Evolutionary conservation across 306 rosid species (phyloP).

Genomic region (Clitoria ternatea): DNA sequence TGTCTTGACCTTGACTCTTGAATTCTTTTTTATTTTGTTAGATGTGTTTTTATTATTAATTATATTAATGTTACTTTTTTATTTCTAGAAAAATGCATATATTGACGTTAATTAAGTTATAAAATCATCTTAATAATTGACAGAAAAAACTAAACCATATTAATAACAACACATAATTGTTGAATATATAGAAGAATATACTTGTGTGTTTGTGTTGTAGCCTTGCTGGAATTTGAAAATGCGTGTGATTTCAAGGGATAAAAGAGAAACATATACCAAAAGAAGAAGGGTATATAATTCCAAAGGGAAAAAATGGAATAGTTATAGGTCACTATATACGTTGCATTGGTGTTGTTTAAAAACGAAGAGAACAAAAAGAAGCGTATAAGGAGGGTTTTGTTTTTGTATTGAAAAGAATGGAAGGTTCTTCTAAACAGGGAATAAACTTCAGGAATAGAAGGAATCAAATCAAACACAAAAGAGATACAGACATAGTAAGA

Average conservation of each 20-base stretch:
- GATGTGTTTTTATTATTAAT: neutral
- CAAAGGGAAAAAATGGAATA: constrained; percentile 33
- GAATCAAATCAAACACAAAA: constrained; percentile 7
- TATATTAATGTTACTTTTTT: neutral
- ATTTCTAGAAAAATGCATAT: too few relatives aligned
- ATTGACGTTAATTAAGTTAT: too few relatives aligned
- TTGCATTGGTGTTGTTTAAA: neutral
- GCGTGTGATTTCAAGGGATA: constrained; percentile 33
- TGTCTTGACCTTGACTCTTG: neutral
- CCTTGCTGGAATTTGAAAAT: constrained; percentile 20
- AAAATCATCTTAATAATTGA: too few relatives aligned
- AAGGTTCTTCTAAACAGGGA: constrained; percentile 14
- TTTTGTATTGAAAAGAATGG: neutral
- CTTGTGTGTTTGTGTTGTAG: too few relatives aligned
- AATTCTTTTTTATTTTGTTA: neutral
- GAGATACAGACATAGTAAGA: constrained; percentile 18
- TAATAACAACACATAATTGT: too few relatives aligned
- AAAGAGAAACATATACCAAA: neutral
- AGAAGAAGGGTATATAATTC: neutral
- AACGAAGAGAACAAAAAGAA: neutral
- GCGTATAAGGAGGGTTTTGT: neutral
- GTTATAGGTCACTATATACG: constrained; percentile 29
- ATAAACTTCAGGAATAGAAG: constrained; percentile 12
- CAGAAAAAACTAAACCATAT: too few relatives aligned
- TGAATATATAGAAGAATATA: too few relatives aligned